These are phyloP conservation scores for Amauroascus niger DNA, from an alignment of 2,329 filamentous ascomycete species.

Conservation along the genomic window DNA sequence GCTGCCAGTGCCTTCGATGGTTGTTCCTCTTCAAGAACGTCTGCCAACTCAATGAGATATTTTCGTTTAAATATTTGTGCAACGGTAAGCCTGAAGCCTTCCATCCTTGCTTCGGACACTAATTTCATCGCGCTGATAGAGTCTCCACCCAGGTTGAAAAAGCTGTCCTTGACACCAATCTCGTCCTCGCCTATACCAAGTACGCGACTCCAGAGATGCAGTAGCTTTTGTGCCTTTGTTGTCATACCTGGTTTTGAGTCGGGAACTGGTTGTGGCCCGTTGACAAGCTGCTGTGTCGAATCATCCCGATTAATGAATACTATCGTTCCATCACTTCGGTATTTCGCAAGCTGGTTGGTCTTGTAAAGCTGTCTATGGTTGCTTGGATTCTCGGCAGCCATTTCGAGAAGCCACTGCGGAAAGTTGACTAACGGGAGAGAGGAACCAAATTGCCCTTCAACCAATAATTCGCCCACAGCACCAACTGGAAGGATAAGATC, in stretches of 20 bases:
- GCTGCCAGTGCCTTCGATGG: conserved; percentile 12
- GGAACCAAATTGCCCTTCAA: conserved; percentile 49
- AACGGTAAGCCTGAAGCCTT: conserved; percentile 44
- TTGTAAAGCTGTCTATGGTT: conserved; percentile 23
- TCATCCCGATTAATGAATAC: conserved; percentile 23
- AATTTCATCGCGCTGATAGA: conserved; percentile 52
- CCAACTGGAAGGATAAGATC: conserved; percentile 44
- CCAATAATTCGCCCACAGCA: conserved; percentile 49
- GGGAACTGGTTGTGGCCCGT: not conserved
- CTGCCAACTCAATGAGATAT: conserved; percentile 40
- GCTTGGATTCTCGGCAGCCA: not conserved
- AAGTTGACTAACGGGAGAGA: conserved; percentile 44
- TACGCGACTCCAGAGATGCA: conserved; percentile 41
- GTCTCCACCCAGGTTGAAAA: conserved; percentile 50
- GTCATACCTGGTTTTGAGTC: not conserved
- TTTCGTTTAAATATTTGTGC: conserved; percentile 43
- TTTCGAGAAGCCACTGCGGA: conserved; percentile 23
- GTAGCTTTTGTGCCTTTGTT: not conserved
- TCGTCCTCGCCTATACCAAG: conserved; percentile 38
- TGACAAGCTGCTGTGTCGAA: not conserved
- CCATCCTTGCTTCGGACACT: conserved; percentile 45
- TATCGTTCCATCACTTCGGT: conserved; percentile 24
- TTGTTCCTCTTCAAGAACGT: conserved; percentile 31
- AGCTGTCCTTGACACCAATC: conserved; percentile 44
- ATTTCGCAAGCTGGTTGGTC: conserved; percentile 29